These are phyloP conservation scores for Leccinum griseonigrum DNA, from an alignment of 1,284 basidiomycete genomes.

Conservation along the genomic window DNA sequence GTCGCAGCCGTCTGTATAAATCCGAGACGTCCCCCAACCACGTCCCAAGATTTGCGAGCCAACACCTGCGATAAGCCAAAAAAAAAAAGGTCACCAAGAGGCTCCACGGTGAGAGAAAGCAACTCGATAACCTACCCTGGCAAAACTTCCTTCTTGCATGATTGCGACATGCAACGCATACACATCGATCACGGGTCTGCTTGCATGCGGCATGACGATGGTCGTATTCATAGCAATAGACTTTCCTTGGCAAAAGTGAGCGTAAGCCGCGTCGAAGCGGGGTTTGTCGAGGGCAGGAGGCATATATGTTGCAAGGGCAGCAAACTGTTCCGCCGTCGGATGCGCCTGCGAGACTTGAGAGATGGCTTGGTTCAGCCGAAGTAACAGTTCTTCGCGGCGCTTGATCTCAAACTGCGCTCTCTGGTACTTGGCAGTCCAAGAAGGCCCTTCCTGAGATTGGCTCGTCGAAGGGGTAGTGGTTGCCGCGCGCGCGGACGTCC, in stretches of 20 bases:
- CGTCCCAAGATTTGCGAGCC: slow-evolving; percentile 28
- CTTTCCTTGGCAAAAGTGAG: slow-evolving; percentile 31
- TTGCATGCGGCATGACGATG: slow-evolving; percentile 31
- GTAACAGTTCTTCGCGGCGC: slow-evolving; percentile 30
- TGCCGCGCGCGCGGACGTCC: not conserved
- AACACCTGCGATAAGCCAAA: slow-evolving; percentile 22
- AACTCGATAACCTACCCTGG: slow-evolving; percentile 23
- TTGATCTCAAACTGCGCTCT: slow-evolving; percentile 33
- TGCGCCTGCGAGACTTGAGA: slow-evolving; percentile 16
- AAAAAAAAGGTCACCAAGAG: slow-evolving; percentile 1
- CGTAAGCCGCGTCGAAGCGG: slow-evolving; percentile 32
- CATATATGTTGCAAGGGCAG: slow-evolving; percentile 29
- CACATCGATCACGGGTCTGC: slow-evolving; percentile 29
- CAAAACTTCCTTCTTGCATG: slow-evolving; percentile 34
- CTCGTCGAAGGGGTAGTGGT: not conserved
- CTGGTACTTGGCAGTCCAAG: slow-evolving; percentile 25
- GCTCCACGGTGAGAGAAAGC: slow-evolving; percentile 4
- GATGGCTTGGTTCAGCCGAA: slow-evolving; percentile 31
- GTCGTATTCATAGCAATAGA: slow-evolving; percentile 28
- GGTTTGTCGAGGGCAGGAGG: slow-evolving; percentile 32
- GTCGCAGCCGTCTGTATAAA: slow-evolving; percentile 26
- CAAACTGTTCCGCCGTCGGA: slow-evolving; percentile 26
- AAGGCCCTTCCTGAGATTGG: slow-evolving; percentile 16
- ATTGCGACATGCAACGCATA: slow-evolving; percentile 33
- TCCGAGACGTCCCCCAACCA: slow-evolving; percentile 31